Evolutionary conservation across 805 yeast genomes (phyloP), one percentile per base, ranked within the genome.

Genomic region (Ogataea neopini): DNA sequence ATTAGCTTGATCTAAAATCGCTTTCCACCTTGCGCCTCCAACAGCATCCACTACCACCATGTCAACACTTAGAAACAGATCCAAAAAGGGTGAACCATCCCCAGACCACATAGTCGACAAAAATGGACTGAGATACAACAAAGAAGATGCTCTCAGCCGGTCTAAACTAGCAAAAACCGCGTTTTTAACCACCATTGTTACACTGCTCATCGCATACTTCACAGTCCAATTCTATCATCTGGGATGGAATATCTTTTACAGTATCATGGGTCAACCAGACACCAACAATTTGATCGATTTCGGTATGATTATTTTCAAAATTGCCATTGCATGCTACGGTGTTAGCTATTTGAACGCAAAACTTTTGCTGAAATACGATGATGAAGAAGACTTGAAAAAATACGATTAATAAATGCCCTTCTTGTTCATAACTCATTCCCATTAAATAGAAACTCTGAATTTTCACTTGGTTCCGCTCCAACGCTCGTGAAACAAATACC

Each of bases 331-430:
- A 22, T 47, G 46, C 40, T 58, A 54, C 28, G 29, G 52, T 6
- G 48, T 60, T 19, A 52, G 48, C 26, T 56, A 42, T 22, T 47
- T 64, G 36, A 62, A 65, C 44, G 30, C 40, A 2, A 45, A 43
- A 25, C 43, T 65, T 8, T 50, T 65, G 11, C 48, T 62, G n/a
- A 43, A 46, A 5, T 43, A 51, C 20, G 44, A 52, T 18, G 70
- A 63, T 47, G 54, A 48, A 14, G 62, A 57, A 4, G 65, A 64
- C 18, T 47, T 63, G 20, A 56, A 64, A 23, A 62, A 62, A 25
- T 66, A 58, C 41, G 46, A 58, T 6, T 65, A 44, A 37, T 30
- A 29, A 26, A 44, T 36, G 20, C 35, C 6, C n/a, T 34, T 34
- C n/a, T 34, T 34, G 37, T 34, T 34, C 20, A 18, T 34, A 17